phyloP scores from a whole-genome alignment of 2,329 filamentous ascomycete species.

The Fusarium sp. region DNA sequence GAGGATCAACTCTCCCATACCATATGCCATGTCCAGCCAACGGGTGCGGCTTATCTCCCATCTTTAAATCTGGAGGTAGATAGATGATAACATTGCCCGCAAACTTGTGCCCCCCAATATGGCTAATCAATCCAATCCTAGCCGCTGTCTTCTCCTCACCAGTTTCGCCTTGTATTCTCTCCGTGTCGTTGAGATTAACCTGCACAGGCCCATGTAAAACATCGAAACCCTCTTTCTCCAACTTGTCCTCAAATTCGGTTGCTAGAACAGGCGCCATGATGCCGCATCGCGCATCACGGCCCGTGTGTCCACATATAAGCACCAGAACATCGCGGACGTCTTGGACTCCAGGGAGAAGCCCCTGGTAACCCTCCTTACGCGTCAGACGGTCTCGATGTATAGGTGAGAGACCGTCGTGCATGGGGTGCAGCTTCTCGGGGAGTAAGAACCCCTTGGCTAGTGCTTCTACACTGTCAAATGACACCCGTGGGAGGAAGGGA shows the following conservation, averaged over 20 bases:
- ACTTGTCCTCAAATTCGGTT: conserved; percentile 74
- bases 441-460: conserved; percentile 75
- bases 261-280: conserved; percentile 79
- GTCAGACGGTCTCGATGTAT: conserved; percentile 66
- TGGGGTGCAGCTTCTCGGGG: conserved; percentile 70
- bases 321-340: conserved; percentile 78
- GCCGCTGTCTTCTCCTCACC: conserved; percentile 56
- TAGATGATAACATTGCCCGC: conserved; percentile 89
- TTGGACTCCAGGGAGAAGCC: conserved; percentile 66
- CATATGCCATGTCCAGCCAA: conserved; percentile 80
- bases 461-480: conserved; percentile 66
- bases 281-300: conserved; percentile 85
- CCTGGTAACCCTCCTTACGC: conserved; percentile 65
- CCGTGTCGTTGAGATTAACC: conserved; percentile 38
- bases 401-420: conserved; percentile 70
- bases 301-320: conserved; percentile 88
- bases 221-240: conserved; percentile 63
- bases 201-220: conserved; percentile 62
- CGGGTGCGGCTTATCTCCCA: conserved; percentile 62
- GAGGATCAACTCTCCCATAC: conserved; percentile 83
- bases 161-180: conserved; percentile 39
- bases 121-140: conserved; percentile 77
- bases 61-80: conserved; percentile 68
- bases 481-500: conserved; percentile 74
- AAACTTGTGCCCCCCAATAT: conserved; percentile 87